These are phyloP conservation scores for Solanum rostratum DNA, from an alignment of 257 asterid species.

Conservation along the genomic window DNA sequence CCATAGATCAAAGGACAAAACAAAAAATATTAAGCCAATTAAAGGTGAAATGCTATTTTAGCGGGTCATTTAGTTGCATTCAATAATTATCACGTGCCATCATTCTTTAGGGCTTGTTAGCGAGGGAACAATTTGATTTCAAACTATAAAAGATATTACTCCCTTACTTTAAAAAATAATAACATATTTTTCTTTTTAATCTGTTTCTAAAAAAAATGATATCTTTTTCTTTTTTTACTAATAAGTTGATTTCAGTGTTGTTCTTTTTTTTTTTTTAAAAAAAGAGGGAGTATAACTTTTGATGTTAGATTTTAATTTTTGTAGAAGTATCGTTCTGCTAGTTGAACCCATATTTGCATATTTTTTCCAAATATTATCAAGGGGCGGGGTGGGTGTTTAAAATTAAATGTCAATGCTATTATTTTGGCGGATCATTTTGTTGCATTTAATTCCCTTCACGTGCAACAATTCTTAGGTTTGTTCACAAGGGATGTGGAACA, in stretches of 20 bases:
- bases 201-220: too few relatives aligned
- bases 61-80: not conserved
- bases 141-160: not conserved
- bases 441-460: constrained; percentile 9
- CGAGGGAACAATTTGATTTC: not conserved
- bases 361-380: not conserved
- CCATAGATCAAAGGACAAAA: not conserved
- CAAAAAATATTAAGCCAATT: not conserved
- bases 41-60: not conserved
- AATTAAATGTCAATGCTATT: constrained; percentile 1
- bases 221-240: too few relatives aligned
- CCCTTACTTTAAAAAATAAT: too few relatives aligned
- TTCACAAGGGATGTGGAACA: not conserved
- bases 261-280: too few relatives aligned
- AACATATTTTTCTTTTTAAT: too few relatives aligned
- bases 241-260: too few relatives aligned
- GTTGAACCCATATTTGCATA: not conserved
- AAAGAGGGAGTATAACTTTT: not conserved
- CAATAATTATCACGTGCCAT: not conserved
- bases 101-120: not conserved
- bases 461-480: constrained; percentile 7
- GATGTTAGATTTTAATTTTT: not conserved
- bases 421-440: constrained; percentile 6
- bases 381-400: not conserved
- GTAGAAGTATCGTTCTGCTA: not conserved